Evolutionary conservation across 208 protist genomes (phyloP), one percentile per base, ranked within the genome.

Genomic region (Blastocrithidia nonstop): DNA sequence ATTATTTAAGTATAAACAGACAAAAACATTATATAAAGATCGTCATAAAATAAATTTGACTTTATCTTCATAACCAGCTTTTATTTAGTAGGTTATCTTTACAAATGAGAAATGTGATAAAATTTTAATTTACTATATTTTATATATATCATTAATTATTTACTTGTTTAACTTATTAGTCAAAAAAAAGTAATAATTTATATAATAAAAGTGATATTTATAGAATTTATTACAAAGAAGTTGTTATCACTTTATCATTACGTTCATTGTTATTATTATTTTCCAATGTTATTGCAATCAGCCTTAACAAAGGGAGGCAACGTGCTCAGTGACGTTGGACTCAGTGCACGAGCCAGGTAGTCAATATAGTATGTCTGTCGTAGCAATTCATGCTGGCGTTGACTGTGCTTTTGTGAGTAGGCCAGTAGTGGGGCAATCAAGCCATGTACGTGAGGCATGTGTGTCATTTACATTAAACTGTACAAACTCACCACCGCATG

Each of bases 281-380:
- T n/a, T n/a, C 11, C 29, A 35, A 35, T 35, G 29, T n/a, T 35
- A n/a, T n/a, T 35, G 29, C 29, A 15, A n/a, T 4, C 23, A 3
- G 24, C 42, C 4, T 43, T 31, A 11, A 74, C 45, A 39, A 82
- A 86, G 6, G 77, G 78, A 5, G 83, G 78, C 19, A 66, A 23
- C 22, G 54, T 71, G 9, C 74, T 88, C 23, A 92, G 65, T 13
- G 57, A 66, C 17, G 67, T 66, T 11, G 70, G 77, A 0, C 59
- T 41, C 7, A 83, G 26, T 1, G 46, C 54, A 41, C 57, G 83
- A 24, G 80, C 84, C 33, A 94, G 56, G 45, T 87, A 90, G 53
- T 90, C 81, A 49, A 94, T 67, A 60, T 91, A 89, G 59, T 94
- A 89, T n/a, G 77, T 88, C 15, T 71, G 72, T 4, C 70, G 67